These are phyloP conservation scores for Colletotrichum musicola DNA, from an alignment of 2,329 filamentous ascomycete species.

Conservation along the genomic window DNA sequence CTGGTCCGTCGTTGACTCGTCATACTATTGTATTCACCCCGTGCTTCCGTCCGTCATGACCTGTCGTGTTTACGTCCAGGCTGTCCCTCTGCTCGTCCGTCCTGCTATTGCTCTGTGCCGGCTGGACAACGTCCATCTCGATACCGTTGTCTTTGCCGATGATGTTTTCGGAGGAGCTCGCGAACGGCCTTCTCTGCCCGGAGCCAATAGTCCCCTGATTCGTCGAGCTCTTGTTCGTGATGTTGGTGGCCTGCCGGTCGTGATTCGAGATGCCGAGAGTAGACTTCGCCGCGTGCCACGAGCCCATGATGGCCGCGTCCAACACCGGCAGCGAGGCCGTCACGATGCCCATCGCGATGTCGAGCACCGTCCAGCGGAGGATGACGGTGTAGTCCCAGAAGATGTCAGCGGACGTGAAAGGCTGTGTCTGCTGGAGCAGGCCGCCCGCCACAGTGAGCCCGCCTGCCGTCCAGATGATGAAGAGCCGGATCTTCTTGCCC, in stretches of 20 bases:
- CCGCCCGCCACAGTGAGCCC: slow-evolving; percentile 44
- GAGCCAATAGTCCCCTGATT: slow-evolving; percentile 19
- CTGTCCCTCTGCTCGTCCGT: not conserved
- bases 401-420: slow-evolving; percentile 21
- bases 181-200: not conserved
- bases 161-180: slow-evolving; percentile 29
- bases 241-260: slow-evolving; percentile 7
- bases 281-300: slow-evolving; percentile 30
- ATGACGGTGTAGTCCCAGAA: slow-evolving; percentile 42
- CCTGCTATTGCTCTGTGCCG: not conserved
- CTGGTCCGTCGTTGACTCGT: not conserved
- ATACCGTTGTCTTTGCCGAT: slow-evolving; percentile 14
- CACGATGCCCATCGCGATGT: slow-evolving; percentile 46
- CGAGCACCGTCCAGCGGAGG: slow-evolving; percentile 44
- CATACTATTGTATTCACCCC: slow-evolving; percentile 24
- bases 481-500: slow-evolving; percentile 44
- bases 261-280: slow-evolving; percentile 13
- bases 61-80: slow-evolving; percentile 8
- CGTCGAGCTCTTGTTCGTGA: slow-evolving; percentile 1
- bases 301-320: slow-evolving; percentile 40
- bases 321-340: slow-evolving; percentile 48
- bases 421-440: slow-evolving; percentile 44
- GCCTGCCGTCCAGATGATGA: slow-evolving; percentile 47
- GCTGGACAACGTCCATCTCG: slow-evolving; percentile 25
- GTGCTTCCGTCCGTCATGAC: slow-evolving; percentile 6